Percentiles rank a stretch among this genome's conserved stretches.
Conservation (phyloP, 2,329 filamentous ascomycete species). For the Aspergillus fructus region DNA sequence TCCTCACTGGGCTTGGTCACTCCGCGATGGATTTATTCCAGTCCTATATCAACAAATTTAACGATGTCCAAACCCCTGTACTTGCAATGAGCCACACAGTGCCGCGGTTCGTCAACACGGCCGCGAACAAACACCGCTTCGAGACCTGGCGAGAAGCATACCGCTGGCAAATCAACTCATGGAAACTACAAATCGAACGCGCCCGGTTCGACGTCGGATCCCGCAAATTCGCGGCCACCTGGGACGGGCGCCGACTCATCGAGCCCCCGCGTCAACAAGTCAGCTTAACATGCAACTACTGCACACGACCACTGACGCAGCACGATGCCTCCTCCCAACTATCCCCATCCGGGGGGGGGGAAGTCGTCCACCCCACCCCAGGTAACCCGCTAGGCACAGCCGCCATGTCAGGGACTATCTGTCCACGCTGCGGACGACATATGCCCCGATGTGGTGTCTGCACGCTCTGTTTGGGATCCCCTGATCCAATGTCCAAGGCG, state of each 20-base stretch:
- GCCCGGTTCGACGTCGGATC: conserved; percentile 61
- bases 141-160: conserved; percentile 63
- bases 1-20: conserved; percentile 61
- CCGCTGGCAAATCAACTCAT: conserved; percentile 59
- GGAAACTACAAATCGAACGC: conserved; percentile 60
- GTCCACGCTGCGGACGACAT: conserved; percentile 61
- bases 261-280: conserved; percentile 54
- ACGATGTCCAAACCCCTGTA: conserved; percentile 63
- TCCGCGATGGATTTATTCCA: conserved; percentile 60
- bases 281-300: conserved; percentile 60
- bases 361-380: conserved; percentile 35
- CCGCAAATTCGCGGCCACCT: conserved; percentile 51
- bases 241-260: conserved; percentile 50
- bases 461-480: conserved; percentile 60
- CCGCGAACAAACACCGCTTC: conserved; percentile 53
- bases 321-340: conserved; percentile 36
- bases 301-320: conserved; percentile 56
- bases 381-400: conserved; percentile 37
- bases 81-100: conserved; percentile 59
- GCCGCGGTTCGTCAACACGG: conserved; percentile 58
- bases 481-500: conserved; percentile 51
- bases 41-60: conserved; percentile 59
- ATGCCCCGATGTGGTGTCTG: conserved; percentile 65
- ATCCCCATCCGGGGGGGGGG: conserved; percentile 25
- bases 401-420: conserved; percentile 52